Evolutionary conservation across 495 filamentous ascomycete genomes (phyloP), one percentile per base, ranked within the genome.

Genomic region (Talaromyces nanjingensis): DNA sequence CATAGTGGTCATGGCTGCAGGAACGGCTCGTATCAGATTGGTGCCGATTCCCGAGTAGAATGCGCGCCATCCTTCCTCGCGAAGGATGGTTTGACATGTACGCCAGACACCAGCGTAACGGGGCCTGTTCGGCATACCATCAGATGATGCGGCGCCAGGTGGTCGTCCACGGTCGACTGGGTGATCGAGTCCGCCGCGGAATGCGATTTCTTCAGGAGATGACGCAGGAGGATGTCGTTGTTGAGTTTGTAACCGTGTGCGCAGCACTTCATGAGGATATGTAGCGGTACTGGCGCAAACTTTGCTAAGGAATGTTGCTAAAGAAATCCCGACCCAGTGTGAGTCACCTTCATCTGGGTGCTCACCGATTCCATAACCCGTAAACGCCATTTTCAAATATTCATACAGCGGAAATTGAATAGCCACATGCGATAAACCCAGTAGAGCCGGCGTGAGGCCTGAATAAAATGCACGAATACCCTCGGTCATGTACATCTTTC

Each of bases 11-110:
- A 96, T 96, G 22, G 93, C 93, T 34, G 93, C 91, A 24, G 94
- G 94, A 20, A 99, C 87, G 16, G 94, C 96, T 59, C 94, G 85
- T 80, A 97, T 90, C 82, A 99, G 89, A 75, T 99, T 99, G 37
- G 93, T 96, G 39, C 94, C 96, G 84, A 99, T 96, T 29, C 94
- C 94, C 22, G 92, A 91, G 71, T 99, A 99, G 71, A 99, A 97
- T 6, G 92, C 96, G 58, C 89, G 82, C 92, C 96, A 97, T 2
- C 94, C 94, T 74, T 99, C 94, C 74, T 99, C 94, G 24, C 80
- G 77, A 37, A 96, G 73, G 55, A 99, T 97, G 3, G 87, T 92
- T 66, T 86, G 85, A 71, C 86, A 90, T 4, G 93, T 97, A 68
- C 84, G 86, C n/a, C 92, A 68, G 31, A 96, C 82, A 29, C 94